Conservation (phyloP, 495 filamentous ascomycete species). For the Elaphomyces granulatus region DNA sequence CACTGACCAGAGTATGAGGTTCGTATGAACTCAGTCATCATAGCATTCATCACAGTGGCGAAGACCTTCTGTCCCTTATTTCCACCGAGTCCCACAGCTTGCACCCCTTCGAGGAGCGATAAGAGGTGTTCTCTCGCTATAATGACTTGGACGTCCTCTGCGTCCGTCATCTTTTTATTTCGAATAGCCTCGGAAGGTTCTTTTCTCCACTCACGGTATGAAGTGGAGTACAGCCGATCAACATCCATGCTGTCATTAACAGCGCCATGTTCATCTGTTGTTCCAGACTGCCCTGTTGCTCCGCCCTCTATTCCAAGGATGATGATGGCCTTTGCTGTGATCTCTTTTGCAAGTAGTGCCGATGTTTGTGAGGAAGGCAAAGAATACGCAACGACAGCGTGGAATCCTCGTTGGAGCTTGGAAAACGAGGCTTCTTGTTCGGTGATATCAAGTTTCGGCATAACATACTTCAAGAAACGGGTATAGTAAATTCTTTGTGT, state of each 20-base stretch:
- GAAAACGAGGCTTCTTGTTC: constrained; percentile 25
- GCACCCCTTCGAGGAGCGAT: constrained; percentile 44
- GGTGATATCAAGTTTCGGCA: constrained; percentile 16
- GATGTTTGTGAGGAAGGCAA: constrained; percentile 37
- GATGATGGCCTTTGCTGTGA: constrained; percentile 36
- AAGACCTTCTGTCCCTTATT: constrained; percentile 63
- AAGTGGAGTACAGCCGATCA: constrained; percentile 24
- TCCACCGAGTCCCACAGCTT: constrained; percentile 59
- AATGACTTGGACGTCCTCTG: constrained; percentile 21
- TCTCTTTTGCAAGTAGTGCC: constrained; percentile 35
- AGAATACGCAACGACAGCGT: constrained; percentile 52
- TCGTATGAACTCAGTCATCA: constrained; percentile 52
- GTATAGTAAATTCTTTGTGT: constrained; percentile 32
- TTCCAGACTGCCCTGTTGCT: constrained; percentile 7
- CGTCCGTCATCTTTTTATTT: constrained; percentile 23
- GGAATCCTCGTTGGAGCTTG: constrained; percentile 44
- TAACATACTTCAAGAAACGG: constrained; percentile 28
- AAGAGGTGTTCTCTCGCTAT: constrained; percentile 39
- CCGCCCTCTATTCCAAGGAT: constrained; percentile 39
- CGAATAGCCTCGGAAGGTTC: constrained; percentile 15
- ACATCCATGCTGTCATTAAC: constrained; percentile 25
- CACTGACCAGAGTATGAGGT: constrained; percentile 46
- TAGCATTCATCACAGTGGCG: constrained; percentile 55
- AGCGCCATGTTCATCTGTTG: constrained; percentile 9
- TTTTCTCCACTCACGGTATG: constrained; percentile 26